Conservation (phyloP, 129 eudicot species). For the Escallonia rubra region DNA sequence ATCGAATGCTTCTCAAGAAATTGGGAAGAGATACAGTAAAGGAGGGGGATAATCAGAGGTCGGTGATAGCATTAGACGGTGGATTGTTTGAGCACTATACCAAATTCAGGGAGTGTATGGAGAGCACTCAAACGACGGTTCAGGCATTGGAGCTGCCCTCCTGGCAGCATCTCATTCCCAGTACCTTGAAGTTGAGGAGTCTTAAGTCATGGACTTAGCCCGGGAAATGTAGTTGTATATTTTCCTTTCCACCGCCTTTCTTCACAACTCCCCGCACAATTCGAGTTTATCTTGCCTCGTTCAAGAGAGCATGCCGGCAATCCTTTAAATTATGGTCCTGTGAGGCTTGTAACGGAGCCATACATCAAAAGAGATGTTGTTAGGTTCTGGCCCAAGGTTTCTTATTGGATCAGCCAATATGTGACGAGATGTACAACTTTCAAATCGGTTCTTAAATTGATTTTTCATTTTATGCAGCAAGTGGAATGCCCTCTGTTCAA, state of each 20-base stretch:
- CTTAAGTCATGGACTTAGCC: slow-evolving; percentile 24
- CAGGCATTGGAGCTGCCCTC: slow-evolving; percentile 95
- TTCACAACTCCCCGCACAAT: not conserved
- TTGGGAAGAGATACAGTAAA: slow-evolving; percentile 51
- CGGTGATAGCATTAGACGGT: slow-evolving; percentile 86
- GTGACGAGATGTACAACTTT: no score
- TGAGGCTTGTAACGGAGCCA: slow-evolving; percentile 1
- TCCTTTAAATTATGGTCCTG: not conserved
- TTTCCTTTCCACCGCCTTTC: not conserved
- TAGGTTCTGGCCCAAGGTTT: no score
- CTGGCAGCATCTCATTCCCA: slow-evolving; percentile 96
- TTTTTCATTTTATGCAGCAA: no score
- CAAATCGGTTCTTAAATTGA: no score
- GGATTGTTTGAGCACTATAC: slow-evolving; percentile 87
- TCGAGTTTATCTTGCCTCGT: not conserved
- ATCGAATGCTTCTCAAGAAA: slow-evolving; percentile 68
- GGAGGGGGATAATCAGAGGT: slow-evolving; percentile 49
- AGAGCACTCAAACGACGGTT: slow-evolving; percentile 68
- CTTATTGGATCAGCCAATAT: no score
- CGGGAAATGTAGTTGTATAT: slow-evolving; percentile 16
- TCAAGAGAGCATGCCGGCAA: slow-evolving; percentile 5
- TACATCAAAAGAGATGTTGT: slow-evolving; percentile 3
- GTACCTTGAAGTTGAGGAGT: slow-evolving; percentile 48
- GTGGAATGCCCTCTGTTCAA: no score
- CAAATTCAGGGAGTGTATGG: slow-evolving; percentile 61